Evolutionary conservation across 75 land plant species (phyloP).

Genomic region (Selaginella tamariscina): DNA sequence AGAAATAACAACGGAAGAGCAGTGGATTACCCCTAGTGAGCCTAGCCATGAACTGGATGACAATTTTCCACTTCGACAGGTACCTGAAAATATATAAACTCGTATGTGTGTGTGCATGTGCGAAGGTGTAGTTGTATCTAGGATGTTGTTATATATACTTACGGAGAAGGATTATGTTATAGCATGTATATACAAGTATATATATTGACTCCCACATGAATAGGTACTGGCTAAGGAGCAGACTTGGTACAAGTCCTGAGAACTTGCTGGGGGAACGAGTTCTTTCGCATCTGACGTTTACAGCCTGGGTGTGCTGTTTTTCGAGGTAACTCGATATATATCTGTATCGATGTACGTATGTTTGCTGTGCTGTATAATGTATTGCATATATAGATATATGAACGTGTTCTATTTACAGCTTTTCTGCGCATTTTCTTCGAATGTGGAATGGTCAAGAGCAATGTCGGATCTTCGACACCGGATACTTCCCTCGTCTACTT

Average conservation of each 20-base stretch:
- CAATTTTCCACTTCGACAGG: neutral
- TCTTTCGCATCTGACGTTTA: conserved; percentile 82
- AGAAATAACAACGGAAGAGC: neutral
- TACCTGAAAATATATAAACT: too few relatives aligned
- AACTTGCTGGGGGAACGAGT: conserved; percentile 36
- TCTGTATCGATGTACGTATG: neutral
- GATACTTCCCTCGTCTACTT: conserved; percentile 74
- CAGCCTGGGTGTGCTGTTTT: conserved; percentile 76
- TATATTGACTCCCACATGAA: conserved; percentile 69
- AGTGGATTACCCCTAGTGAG: neutral
- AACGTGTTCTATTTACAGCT: conserved; percentile 32
- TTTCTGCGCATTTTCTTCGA: conserved; percentile 52
- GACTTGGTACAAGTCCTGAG: conserved; percentile 95
- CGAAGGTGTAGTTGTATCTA: too few relatives aligned
- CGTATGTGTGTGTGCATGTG: too few relatives aligned
- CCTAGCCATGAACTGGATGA: neutral
- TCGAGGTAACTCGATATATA: conserved; percentile 49
- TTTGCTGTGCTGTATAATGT: neutral
- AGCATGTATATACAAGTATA: too few relatives aligned
- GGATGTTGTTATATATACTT: too few relatives aligned
- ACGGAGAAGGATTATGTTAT: too few relatives aligned
- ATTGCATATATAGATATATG: neutral
- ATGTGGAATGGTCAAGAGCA: conserved; percentile 41
- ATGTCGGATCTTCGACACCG: conserved; percentile 78
- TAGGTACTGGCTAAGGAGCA: conserved; percentile 61